Percentiles rank a stretch among this genome's conserved stretches.
Evolutionary conservation across 2,329 filamentous ascomycete genomes (phyloP).

Genomic region (Paracorniculantispora psalliotae): DNA sequence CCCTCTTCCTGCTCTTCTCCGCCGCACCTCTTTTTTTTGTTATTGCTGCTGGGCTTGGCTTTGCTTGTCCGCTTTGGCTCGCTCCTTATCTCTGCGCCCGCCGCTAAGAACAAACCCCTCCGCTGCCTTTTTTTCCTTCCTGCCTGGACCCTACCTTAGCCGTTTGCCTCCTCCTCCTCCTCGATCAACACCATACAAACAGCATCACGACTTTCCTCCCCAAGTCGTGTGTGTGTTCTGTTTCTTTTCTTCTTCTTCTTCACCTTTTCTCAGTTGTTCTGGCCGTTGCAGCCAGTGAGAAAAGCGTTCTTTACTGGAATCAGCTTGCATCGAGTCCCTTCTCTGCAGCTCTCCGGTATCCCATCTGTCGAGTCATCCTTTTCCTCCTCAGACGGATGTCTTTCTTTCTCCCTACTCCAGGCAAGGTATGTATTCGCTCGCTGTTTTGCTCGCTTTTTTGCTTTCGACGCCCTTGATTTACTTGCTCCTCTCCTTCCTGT

Average conservation of each 20-base stretch:
- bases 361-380: conserved; percentile 2
- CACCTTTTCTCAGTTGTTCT: conserved; percentile 13
- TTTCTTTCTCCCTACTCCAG: conserved; percentile 7
- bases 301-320: conserved; percentile 8
- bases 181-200: conserved; percentile 10
- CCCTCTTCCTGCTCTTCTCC: not conserved
- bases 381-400: conserved; percentile 9
- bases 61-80: not conserved
- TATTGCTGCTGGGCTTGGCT: conserved; percentile 4
- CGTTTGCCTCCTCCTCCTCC: conserved; percentile 3
- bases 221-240: conserved; percentile 3
- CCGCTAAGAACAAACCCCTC: conserved; percentile 14
- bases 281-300: conserved; percentile 8
- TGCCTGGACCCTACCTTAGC: conserved; percentile 12
- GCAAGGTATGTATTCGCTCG: conserved; percentile 1
- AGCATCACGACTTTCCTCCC: conserved; percentile 10
- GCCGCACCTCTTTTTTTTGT: not conserved
- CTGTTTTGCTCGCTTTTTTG: not conserved
- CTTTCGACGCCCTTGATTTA: no score
- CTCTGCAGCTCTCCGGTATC: not conserved
- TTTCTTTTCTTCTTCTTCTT: not conserved
- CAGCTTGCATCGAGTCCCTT: not conserved
- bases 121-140: conserved; percentile 4
- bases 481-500: not conserved
- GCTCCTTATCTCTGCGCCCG: conserved; percentile 8